Conservation (phyloP, 75 land plant species). For the Cunninghamia lanceolata region DNA sequence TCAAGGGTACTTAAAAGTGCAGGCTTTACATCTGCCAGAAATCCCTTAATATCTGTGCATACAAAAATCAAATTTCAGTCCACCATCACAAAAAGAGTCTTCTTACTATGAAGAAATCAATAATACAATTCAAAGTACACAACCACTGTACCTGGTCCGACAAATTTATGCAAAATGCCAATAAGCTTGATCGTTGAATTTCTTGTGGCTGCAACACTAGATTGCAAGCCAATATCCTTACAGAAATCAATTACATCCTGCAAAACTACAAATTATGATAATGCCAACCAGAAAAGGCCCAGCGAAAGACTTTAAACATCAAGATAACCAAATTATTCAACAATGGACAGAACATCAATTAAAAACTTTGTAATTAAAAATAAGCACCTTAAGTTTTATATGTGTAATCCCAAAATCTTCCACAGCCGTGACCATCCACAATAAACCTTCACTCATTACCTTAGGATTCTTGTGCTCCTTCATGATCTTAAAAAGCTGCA, state of each 20-base stretch:
- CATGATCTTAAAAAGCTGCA: constrained; percentile 91
- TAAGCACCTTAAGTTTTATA: constrained; percentile 80
- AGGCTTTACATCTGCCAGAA: constrained; percentile 91
- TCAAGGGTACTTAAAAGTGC: constrained; percentile 91
- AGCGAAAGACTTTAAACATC: constrained; percentile 5
- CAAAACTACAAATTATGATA: background rate
- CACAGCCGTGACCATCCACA: constrained; percentile 96
- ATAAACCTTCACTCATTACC: constrained; percentile 92
- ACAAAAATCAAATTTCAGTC: background rate
- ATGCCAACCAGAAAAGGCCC: background rate
- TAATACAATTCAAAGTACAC: background rate
- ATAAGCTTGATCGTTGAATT: constrained; percentile 91
- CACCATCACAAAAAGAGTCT: background rate
- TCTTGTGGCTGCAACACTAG: constrained; percentile 91
- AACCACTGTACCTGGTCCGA: constrained; percentile 80
- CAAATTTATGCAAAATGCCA: constrained; percentile 84
- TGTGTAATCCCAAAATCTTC: constrained; percentile 93
- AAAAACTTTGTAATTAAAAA: background rate
- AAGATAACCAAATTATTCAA: background rate
- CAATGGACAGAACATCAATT: background rate
- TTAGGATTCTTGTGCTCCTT: constrained; percentile 99
- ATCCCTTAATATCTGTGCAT: constrained; percentile 76
- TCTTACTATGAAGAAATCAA: background rate
- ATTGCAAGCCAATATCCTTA: constrained; percentile 92
- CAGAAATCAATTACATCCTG: constrained; percentile 99